These are phyloP conservation scores for Tuber magnatum DNA, from an alignment of 495 filamentous ascomycete genomes.

Conservation along the genomic window DNA sequence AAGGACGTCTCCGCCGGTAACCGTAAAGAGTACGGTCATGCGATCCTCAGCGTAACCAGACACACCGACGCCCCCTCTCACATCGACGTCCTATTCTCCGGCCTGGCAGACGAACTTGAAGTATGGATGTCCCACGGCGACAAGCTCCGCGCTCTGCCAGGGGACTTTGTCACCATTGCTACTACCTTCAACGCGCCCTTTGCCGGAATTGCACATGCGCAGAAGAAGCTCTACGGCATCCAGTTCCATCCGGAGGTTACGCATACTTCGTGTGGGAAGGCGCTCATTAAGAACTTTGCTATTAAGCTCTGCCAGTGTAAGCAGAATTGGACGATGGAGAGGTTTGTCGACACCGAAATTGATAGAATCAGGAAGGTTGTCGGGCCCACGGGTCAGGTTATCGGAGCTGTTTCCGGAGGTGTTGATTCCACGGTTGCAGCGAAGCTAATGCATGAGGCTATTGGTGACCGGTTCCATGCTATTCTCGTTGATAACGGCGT, in stretches of 20 bases:
- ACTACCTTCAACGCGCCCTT: slow-evolving; percentile 66
- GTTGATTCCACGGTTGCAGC: slow-evolving; percentile 90
- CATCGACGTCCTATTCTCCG: slow-evolving; percentile 65
- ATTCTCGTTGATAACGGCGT: slow-evolving; percentile 83
- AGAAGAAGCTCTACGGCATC: slow-evolving; percentile 63
- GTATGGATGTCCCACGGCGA: slow-evolving; percentile 87
- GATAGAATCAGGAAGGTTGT: slow-evolving; percentile 67
- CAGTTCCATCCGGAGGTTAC: slow-evolving; percentile 87
- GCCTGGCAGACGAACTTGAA: slow-evolving; percentile 58
- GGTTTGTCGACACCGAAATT: slow-evolving; percentile 74
- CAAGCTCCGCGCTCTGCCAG: slow-evolving; percentile 66
- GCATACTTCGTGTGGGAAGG: slow-evolving; percentile 57
- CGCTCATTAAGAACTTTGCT: slow-evolving; percentile 71
- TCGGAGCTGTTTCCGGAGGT: slow-evolving; percentile 80
- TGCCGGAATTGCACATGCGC: slow-evolving; percentile 71
- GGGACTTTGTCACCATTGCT: slow-evolving; percentile 64
- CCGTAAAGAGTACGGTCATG: slow-evolving; percentile 65
- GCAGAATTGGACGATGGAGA: slow-evolving; percentile 73
- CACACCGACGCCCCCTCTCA: slow-evolving; percentile 50
- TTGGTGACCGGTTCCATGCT: slow-evolving; percentile 81
- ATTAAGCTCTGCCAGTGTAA: slow-evolving; percentile 67
- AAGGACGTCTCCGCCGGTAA: slow-evolving; percentile 67
- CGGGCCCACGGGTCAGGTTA: slow-evolving; percentile 69
- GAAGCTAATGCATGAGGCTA: slow-evolving; percentile 73
- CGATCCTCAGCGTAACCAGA: slow-evolving; percentile 50